phyloP scores from a whole-genome alignment of 306 rosid species.

The Ammopiptanthus mongolicus region DNA sequence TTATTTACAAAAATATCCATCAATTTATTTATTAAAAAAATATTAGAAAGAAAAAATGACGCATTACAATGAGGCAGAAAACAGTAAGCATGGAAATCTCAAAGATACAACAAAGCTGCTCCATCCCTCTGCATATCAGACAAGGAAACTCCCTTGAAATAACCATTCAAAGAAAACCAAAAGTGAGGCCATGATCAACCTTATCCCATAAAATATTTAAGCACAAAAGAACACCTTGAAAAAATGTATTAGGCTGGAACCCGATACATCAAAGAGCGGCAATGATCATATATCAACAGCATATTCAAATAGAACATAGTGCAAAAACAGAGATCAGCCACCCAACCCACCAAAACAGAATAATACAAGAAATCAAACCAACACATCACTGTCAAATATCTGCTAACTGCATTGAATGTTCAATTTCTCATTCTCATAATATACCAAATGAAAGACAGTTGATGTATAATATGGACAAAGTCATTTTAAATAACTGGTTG shows the following conservation, averaged over 20 bases:
- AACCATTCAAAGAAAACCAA: neutral
- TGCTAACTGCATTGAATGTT: neutral
- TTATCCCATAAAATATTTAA: neutral
- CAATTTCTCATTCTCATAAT: neutral
- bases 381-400: constrained; percentile 4
- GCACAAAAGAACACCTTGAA: constrained; percentile 1
- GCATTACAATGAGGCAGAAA: neutral
- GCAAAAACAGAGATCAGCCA: neutral
- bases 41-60: neutral
- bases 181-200: neutral
- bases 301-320: neutral
- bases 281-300: neutral
- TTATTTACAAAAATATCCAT: neutral
- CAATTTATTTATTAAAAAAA: neutral
- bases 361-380: neutral
- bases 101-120: neutral
- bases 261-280: neutral
- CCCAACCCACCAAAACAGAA: neutral
- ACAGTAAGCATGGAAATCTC: neutral
- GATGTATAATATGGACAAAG: constrained; percentile 5
- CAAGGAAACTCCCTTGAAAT: neutral
- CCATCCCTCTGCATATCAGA: neutral
- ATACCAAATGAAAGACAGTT: constrained; percentile 4
- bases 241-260: neutral
- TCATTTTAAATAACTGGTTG: neutral